phyloP scores from a whole-genome alignment of 176 grass and related monocot genomes.

The Zoysia pacifica region DNA sequence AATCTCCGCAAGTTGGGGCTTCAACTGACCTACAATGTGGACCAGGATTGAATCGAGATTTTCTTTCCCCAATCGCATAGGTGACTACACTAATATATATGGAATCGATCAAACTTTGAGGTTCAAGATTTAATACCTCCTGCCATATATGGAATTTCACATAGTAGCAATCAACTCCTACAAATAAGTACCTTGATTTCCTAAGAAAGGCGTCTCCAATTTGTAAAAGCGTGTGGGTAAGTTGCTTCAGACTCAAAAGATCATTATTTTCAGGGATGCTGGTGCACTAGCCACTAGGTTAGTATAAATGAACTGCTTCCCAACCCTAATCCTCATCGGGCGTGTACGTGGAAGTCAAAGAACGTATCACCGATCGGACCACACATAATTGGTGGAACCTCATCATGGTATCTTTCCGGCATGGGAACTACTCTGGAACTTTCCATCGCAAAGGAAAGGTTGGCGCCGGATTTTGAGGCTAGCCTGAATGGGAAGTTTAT shows the following conservation, averaged over 20 bases:
- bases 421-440: not conserved
- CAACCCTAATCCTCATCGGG: not conserved
- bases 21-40: not conserved
- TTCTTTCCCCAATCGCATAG: not conserved
- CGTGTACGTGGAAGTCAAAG: conserved; percentile 17
- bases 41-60: not conserved
- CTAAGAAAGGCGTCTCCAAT: not conserved
- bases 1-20: not conserved
- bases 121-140: too few relatives aligned
- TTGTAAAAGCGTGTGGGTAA: not conserved
- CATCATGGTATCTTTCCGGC: not conserved
- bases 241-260: too few relatives aligned
- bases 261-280: not conserved
- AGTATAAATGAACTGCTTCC: not conserved
- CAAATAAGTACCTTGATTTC: not conserved
- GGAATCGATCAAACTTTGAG: too few relatives aligned
- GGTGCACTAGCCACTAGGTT: not conserved
- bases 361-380: conserved; percentile 11
- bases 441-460: not conserved
- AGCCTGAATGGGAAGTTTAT: too few relatives aligned
- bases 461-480: conserved; percentile 7
- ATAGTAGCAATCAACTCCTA: not conserved
- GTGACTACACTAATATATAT: too few relatives aligned
- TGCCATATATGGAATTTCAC: too few relatives aligned
- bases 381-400: conserved; percentile 28